phyloP scores from a whole-genome alignment of 169 alveolate genomes.

The Sarcocystis neurona region DNA sequence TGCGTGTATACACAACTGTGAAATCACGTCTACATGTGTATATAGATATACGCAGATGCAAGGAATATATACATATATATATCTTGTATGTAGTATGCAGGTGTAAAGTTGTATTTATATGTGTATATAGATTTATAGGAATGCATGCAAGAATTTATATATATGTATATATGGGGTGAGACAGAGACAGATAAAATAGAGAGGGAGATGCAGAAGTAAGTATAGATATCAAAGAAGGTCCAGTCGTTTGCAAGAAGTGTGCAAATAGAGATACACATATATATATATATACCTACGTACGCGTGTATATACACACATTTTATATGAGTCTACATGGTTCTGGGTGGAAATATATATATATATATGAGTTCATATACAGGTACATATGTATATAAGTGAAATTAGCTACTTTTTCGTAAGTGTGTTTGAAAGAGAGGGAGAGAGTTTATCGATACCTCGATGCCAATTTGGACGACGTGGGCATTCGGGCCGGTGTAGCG shows the following conservation, averaged over 20 bases:
- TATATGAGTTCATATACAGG: not conserved
- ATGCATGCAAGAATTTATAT: too few relatives aligned
- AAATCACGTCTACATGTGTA: not conserved
- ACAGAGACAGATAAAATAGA: too few relatives aligned
- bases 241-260: too few relatives aligned
- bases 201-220: too few relatives aligned
- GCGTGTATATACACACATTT: not conserved
- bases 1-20: not conserved
- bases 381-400: not conserved
- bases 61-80: too few relatives aligned
- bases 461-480: not conserved
- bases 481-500: slow-evolving; percentile 24
- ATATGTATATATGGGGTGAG: not conserved
- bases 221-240: too few relatives aligned
- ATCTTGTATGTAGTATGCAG: not conserved
- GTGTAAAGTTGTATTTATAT: not conserved
- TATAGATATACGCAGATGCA: not conserved
- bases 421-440: not conserved
- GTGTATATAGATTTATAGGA: too few relatives aligned
- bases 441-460: not conserved
- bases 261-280: not conserved
- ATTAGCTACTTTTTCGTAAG: not conserved
- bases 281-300: too few relatives aligned
- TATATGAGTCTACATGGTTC: not conserved
- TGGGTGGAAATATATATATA: not conserved